Percentiles rank a stretch among this genome's conserved stretches.
phyloP scores from a whole-genome alignment of 441 rosid genomes.

The Gossypium aridum region DNA sequence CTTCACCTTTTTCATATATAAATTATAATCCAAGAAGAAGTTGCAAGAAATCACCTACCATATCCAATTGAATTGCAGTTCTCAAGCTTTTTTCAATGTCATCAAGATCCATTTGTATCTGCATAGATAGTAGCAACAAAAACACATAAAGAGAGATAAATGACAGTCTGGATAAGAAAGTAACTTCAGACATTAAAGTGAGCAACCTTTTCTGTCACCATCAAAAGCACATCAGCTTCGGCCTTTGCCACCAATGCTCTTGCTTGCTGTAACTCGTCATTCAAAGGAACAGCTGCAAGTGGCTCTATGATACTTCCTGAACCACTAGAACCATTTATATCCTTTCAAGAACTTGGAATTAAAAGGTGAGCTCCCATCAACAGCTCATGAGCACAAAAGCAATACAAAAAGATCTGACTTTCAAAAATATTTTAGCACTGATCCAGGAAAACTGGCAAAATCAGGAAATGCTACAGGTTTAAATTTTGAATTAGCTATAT shows the following conservation, averaged over 20 bases:
- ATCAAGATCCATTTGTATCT: constrained; percentile 73
- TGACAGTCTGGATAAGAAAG: constrained; percentile 7
- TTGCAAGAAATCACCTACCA: constrained; percentile 35
- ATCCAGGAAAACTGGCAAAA: not conserved
- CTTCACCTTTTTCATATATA: not conserved
- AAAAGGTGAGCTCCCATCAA: constrained; percentile 9
- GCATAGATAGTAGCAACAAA: constrained; percentile 24
- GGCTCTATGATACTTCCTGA: constrained; percentile 83
- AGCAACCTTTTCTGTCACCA: constrained; percentile 71
- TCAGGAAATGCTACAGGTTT: not conserved
- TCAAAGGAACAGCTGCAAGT: constrained; percentile 66
- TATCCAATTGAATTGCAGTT: constrained; percentile 56
- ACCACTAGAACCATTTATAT: constrained; percentile 54
- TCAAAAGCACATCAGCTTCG: constrained; percentile 70
- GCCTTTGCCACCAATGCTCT: constrained; percentile 69
- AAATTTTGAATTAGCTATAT: constrained; percentile 1
- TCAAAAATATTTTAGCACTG: not conserved
- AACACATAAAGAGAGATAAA: constrained; percentile 14
- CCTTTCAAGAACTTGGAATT: constrained; percentile 26
- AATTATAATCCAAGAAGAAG: not conserved
- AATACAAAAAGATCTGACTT: not conserved
- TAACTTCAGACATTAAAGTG: constrained; percentile 17
- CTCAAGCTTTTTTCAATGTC: constrained; percentile 43
- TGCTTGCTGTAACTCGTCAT: constrained; percentile 80
- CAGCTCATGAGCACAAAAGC: not conserved